A percentile compares a stretch with the other conserved stretches of the same genome.
Evolutionary conservation across 2,329 filamentous ascomycete genomes (phyloP).

Genomic region (Chaetomiaceae sp.): DNA sequence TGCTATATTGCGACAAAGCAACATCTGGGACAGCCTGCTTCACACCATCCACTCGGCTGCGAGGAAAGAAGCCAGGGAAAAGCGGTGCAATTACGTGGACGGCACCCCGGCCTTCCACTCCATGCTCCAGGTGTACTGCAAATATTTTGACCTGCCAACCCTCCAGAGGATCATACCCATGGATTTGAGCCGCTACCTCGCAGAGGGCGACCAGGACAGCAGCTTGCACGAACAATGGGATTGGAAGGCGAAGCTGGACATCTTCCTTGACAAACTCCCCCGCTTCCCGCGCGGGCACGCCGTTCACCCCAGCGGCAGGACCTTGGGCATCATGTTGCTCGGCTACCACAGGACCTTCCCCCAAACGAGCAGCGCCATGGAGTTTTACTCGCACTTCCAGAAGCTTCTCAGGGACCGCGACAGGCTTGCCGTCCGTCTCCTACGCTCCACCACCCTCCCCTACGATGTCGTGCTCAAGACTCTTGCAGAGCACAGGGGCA

Average conservation of each 20-base stretch:
- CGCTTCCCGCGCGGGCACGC: conserved; percentile 13
- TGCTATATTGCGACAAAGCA: conserved; percentile 42
- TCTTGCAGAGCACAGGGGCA: conserved; percentile 41
- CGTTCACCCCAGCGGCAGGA: conserved; percentile 36
- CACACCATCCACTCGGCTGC: conserved; percentile 47
- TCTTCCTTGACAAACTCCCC: conserved; percentile 21
- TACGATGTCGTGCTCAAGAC: conserved; percentile 49
- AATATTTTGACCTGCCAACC: conserved; percentile 44
- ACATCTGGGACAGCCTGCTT: conserved; percentile 49
- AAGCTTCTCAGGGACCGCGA: conserved; percentile 36
- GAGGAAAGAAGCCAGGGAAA: conserved; percentile 37
- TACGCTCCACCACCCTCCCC: conserved; percentile 38
- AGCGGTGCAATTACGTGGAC: conserved; percentile 31
- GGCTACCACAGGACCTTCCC: conserved; percentile 42
- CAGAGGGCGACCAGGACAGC: conserved; percentile 20
- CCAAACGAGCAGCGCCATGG: conserved; percentile 38
- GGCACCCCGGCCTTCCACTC: conserved; percentile 39
- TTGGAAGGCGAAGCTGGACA: conserved; percentile 19
- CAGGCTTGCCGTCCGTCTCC: conserved; percentile 34
- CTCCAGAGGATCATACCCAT: conserved; percentile 37
- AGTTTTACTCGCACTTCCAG: conserved; percentile 46
- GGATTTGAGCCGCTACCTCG: conserved; percentile 24
- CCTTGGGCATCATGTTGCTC: conserved; percentile 44
- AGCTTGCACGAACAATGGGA: neutral
- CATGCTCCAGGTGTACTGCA: conserved; percentile 47